A percentile compares a stretch with the other conserved stretches of the same genome.
phyloP scores from a whole-genome alignment of 768 basidiomycete species.

The Plicaturopsis crispa region DNA sequence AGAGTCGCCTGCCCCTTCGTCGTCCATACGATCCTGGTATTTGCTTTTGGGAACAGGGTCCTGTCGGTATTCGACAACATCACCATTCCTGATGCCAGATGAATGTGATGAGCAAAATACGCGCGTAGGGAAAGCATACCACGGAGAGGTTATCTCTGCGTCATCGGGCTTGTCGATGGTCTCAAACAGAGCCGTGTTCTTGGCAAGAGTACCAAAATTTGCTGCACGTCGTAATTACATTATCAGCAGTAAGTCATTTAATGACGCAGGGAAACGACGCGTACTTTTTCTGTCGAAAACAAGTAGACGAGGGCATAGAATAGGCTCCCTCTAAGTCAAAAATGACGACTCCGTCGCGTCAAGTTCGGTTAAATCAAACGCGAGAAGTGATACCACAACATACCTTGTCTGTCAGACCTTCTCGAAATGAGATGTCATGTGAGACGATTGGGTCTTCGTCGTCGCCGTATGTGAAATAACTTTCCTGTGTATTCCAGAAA shows the following conservation, averaged over 20 bases:
- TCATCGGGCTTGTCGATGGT: constrained; percentile 15
- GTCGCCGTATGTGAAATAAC: constrained; percentile 48
- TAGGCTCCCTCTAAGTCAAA: constrained; percentile 34
- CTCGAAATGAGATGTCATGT: constrained; percentile 59
- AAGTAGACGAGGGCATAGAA: constrained; percentile 55
- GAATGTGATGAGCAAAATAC: background rate
- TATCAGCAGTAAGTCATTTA: constrained; percentile 7
- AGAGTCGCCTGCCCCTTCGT: constrained; percentile 10
- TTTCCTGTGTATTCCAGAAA: constrained; percentile 79
- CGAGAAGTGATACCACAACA: constrained; percentile 12
- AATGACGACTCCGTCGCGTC: no score
- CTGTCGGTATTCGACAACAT: constrained; percentile 42
- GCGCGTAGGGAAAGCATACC: background rate
- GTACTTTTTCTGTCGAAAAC: constrained; percentile 63
- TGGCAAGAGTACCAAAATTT: constrained; percentile 56
- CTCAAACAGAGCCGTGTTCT: constrained; percentile 31
- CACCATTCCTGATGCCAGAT: constrained; percentile 35
- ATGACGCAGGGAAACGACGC: no score
- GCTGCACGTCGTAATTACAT: constrained; percentile 32
- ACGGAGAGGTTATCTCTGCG: constrained; percentile 6
- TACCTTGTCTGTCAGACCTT: constrained; percentile 46
- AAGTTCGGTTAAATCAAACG: constrained; percentile 9
- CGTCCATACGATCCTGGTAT: constrained; percentile 26
- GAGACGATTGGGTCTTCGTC: constrained; percentile 35
- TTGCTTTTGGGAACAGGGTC: constrained; percentile 42